Base-by-base conservation (phyloP, 2,329 filamentous ascomycete species). In the Claviceps digitariae region DNA sequence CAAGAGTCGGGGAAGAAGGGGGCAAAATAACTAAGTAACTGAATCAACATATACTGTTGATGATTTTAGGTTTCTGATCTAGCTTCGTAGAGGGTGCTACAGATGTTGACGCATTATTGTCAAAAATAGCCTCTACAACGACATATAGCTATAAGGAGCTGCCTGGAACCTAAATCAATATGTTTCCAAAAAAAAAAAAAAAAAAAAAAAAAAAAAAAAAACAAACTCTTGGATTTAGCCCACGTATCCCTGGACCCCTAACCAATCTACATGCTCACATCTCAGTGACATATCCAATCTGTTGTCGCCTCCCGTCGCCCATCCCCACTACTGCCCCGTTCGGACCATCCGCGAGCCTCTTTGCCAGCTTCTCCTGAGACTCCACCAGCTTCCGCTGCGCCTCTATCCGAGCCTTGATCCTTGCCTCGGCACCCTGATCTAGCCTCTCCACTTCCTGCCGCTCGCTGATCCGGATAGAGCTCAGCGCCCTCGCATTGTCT, bases 281-380 rank as follows among this genome's bases (percentile, higher is more conserved):
- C 66, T 80, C 77, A 48, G 73, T 73, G 34, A 81, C 70, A 57
- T 72, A 81, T n/a, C 78, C 78, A 66, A 80, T 75, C 67, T 78
- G 75, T 66, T 78, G 75, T 56, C 72, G 69, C 59, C 74, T 65
- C 44, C 62, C 51, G 40, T 68, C 62, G 0, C 56, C 58, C 20
- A 55, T 41, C 9, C 57, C 57, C 17, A 23, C 43, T 1, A 45
- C 9, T 9, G 1, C n/a, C 4, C 44, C 49, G 17, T 50, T 54
- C 1, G 63, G 59, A 1, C 62, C 64, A 17, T 75, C 70, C 9
- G 77, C 74, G 54, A 81, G 61, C 59, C 70, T 69, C 55, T 62
- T 66, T 1, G 69, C 69, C 52, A 72, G 53, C 56, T 64, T 65
- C 55, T 71, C 68, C 60, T 72, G 69, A 44, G 66, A 68, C 50